Base-by-base conservation (phyloP, 1,284 basidiomycete species). In the Ceratobasidium sp. region DNA sequence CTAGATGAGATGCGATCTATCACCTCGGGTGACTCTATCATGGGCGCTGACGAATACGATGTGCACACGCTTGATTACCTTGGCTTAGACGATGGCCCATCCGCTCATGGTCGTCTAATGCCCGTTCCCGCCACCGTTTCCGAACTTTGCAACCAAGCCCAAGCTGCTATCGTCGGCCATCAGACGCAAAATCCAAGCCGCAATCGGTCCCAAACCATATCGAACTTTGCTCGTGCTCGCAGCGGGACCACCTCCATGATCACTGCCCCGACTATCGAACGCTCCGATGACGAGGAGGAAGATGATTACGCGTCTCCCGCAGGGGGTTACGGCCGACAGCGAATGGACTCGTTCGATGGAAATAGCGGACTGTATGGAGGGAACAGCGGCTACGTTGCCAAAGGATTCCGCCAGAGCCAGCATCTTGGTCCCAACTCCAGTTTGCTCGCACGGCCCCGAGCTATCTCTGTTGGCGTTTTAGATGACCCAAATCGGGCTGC, bases 1-100 rank as follows among this genome's bases (percentile, higher is more conserved):
- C 85, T 94, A 79, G 93, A 94, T 77, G 93, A 95, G 83, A 83
- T 93, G 80, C 90, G 92, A 79, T 94, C 92, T 54, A 90, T 92
- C 67, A 90, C 90, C 64, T 93, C 92, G 37, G 89, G 89, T 78
- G 92, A 94, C 81, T 92, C 92, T 35, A 68, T 77, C 26, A 78
- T 82, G n/a, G 88, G 86, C 37, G 88, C 88, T 26, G 95, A 97
- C 78, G 94, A 96, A 76, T 94, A 95, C 83, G 94, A 96, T 82
- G 94, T 96, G 66, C 93, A 95, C 81, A 98, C 96, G 33, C 89
- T 98, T 79, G 96, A 97, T 84, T 98, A 98, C 83, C 92, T 98
- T 69, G 96, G 96, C 60, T 88, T 98, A 80, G 96, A 96, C 80
- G 94, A 95, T 78, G 86, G 85, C 76, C 87, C 77, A 28, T 74